These are phyloP conservation scores for Taiwanofungus camphoratus DNA, from an alignment of 1,284 basidiomycete species.

Conservation along the genomic window DNA sequence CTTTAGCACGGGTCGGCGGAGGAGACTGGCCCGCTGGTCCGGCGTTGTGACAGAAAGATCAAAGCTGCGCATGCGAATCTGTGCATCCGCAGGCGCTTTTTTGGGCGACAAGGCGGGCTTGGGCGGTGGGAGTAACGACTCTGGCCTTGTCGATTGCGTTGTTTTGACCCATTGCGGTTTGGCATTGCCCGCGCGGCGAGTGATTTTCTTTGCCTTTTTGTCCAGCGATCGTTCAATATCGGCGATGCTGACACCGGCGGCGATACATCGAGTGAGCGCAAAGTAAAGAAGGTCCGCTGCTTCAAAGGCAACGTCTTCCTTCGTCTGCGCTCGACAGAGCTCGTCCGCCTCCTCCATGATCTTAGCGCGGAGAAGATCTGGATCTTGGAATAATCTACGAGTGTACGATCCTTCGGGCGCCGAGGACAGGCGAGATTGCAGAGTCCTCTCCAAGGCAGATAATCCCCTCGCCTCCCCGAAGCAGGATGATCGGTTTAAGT, in stretches of 20 bases:
- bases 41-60: slow-evolving; percentile 51
- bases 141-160: slow-evolving; percentile 26
- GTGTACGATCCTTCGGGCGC: slow-evolving; percentile 95
- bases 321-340: slow-evolving; percentile 78
- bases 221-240: slow-evolving; percentile 89
- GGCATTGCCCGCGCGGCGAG: slow-evolving; percentile 86
- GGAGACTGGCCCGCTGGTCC: slow-evolving; percentile 61
- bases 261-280: slow-evolving; percentile 82
- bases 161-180: slow-evolving; percentile 76
- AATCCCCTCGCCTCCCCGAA: slow-evolving; percentile 80
- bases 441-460: slow-evolving; percentile 77
- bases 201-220: slow-evolving; percentile 83
- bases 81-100: slow-evolving; percentile 25
- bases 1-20: slow-evolving; percentile 88
- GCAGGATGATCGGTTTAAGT: slow-evolving; percentile 81
- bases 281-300: slow-evolving; percentile 97
- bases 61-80: slow-evolving; percentile 75
- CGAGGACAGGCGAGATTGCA: slow-evolving; percentile 65
- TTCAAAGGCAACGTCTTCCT: slow-evolving; percentile 91
- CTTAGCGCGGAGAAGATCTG: slow-evolving; percentile 81
- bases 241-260: slow-evolving; percentile 76
- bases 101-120: slow-evolving; percentile 18
- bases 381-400: slow-evolving; percentile 80
- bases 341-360: slow-evolving; percentile 99
- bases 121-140: slow-evolving; percentile 24